Evolutionary conservation across 2,329 filamentous ascomycete genomes (phyloP).

Genomic region (Dactylellina haptotyla): DNA sequence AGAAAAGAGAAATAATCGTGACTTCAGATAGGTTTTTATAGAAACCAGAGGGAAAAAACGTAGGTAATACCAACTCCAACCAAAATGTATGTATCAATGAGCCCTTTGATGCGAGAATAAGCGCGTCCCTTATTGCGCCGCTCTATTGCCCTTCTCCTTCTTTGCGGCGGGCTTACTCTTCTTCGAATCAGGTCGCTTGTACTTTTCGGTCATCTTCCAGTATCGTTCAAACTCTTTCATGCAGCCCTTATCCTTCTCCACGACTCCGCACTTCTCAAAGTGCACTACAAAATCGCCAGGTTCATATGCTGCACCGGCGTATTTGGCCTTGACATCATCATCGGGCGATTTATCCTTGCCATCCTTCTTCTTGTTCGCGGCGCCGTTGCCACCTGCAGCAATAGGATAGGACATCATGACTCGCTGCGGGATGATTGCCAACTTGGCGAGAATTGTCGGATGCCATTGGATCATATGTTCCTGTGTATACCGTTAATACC

Average conservation of each 20-base stretch:
- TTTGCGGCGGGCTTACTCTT: no score
- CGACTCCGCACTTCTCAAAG: slow-evolving; percentile 75
- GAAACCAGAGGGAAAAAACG: background rate
- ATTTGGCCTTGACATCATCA: slow-evolving; percentile 21
- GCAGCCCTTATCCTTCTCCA: slow-evolving; percentile 70
- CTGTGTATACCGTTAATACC: slow-evolving; percentile 63
- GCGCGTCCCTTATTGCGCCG: background rate
- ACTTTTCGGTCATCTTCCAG: slow-evolving; percentile 59
- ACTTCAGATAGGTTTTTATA: background rate
- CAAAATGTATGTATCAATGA: background rate
- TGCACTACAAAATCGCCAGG: slow-evolving; percentile 86
- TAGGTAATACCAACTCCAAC: background rate
- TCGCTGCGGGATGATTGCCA: slow-evolving; percentile 88
- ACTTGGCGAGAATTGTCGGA: slow-evolving; percentile 88
- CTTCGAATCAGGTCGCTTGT: slow-evolving; percentile 26
- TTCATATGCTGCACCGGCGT: slow-evolving; percentile 70
- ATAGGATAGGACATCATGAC: slow-evolving; percentile 77
- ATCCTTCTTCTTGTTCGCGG: slow-evolving; percentile 60
- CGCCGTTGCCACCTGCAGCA: slow-evolving; percentile 30
- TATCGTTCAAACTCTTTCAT: slow-evolving; percentile 74
- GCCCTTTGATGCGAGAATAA: background rate
- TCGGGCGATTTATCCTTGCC: slow-evolving; percentile 54
- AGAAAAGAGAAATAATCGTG: background rate
- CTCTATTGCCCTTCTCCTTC: slow-evolving; percentile 9
- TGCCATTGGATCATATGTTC: slow-evolving; percentile 96